phyloP scores from a whole-genome alignment of 371 early-diverging fungal species.

The Mucor circinelloides region DNA sequence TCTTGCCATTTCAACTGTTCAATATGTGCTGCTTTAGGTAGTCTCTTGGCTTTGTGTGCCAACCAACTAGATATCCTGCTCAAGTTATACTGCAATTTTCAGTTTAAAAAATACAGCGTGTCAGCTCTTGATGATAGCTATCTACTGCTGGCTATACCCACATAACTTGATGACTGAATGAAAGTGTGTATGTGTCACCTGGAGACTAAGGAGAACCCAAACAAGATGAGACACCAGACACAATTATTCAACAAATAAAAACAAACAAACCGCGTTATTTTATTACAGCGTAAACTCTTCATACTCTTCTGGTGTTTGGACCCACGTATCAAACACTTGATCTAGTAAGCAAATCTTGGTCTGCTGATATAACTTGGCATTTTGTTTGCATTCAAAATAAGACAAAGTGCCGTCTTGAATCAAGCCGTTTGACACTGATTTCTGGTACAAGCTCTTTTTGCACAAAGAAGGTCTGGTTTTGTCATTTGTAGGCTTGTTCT shows the following conservation, averaged over 20 bases:
- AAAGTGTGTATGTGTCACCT: neutral
- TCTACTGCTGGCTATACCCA: no score
- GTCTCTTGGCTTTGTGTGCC: no score
- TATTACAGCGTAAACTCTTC: slow-evolving; percentile 25
- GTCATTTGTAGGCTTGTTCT: slow-evolving; percentile 45
- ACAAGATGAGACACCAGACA: neutral
- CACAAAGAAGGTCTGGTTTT: slow-evolving; percentile 52
- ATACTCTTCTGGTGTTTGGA: slow-evolving; percentile 46
- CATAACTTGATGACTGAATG: no score
- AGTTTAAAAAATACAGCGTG: no score
- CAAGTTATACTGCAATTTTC: no score
- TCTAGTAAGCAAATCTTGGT: slow-evolving; percentile 49
- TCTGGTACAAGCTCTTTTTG: slow-evolving; percentile 42
- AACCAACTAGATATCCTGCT: no score
- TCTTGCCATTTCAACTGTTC: no score
- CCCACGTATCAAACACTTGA: slow-evolving; percentile 57
- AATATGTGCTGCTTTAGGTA: no score
- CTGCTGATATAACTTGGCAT: slow-evolving; percentile 39
- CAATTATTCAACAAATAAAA: neutral
- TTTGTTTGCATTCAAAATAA: slow-evolving; percentile 52
- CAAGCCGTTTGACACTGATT: slow-evolving; percentile 10
- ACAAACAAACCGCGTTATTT: neutral
- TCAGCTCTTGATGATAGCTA: no score
- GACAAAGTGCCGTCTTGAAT: slow-evolving; percentile 1
- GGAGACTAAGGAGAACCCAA: neutral